Conservation (phyloP, 2,329 filamentous ascomycete species). For the Scedosporium boydii region DNA sequence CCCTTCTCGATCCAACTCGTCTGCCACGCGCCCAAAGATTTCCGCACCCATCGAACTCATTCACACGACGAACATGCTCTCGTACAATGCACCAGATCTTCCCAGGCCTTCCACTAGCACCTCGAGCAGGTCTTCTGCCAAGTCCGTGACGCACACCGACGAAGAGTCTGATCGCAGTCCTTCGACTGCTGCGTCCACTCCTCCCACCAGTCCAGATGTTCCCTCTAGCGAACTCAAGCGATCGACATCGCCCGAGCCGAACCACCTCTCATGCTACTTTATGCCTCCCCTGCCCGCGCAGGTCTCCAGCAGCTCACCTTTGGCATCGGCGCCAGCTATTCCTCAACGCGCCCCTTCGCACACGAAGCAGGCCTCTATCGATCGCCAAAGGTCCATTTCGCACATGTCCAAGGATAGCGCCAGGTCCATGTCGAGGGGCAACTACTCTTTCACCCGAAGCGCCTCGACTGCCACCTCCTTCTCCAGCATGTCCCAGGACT, state of each 20-base stretch:
- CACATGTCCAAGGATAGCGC: constrained; percentile 46
- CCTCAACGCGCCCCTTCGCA: constrained; percentile 76
- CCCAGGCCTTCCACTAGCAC: constrained; percentile 40
- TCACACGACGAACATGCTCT: constrained; percentile 92
- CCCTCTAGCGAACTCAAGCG: constrained; percentile 39
- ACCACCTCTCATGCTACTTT: constrained; percentile 61
- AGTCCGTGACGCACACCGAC: constrained; percentile 49
- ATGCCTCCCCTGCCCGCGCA: constrained; percentile 35
- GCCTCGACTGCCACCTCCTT: constrained; percentile 46
- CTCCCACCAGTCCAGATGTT: constrained; percentile 60
- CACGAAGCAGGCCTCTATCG: constrained; percentile 73
- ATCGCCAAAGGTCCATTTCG: constrained; percentile 56
- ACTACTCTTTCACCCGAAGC: constrained; percentile 46
- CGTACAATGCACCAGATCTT: constrained; percentile 87
- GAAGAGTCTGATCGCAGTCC: constrained; percentile 63
- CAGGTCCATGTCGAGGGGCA: constrained; percentile 44
- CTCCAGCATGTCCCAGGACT: constrained; percentile 34
- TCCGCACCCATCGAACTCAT: constrained; percentile 79
- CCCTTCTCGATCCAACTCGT: constrained; percentile 10
- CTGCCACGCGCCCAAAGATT: constrained; percentile 55
- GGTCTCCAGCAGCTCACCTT: constrained; percentile 16
- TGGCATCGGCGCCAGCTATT: constrained; percentile 41
- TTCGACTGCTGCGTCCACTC: constrained; percentile 45
- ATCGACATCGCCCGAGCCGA: constrained; percentile 48
- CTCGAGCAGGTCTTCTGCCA: constrained; percentile 39